Percentiles rank a stretch among this genome's conserved stretches.
Conservation (phyloP, 2,329 filamentous ascomycete species). For the Fusarium nurragi region DNA sequence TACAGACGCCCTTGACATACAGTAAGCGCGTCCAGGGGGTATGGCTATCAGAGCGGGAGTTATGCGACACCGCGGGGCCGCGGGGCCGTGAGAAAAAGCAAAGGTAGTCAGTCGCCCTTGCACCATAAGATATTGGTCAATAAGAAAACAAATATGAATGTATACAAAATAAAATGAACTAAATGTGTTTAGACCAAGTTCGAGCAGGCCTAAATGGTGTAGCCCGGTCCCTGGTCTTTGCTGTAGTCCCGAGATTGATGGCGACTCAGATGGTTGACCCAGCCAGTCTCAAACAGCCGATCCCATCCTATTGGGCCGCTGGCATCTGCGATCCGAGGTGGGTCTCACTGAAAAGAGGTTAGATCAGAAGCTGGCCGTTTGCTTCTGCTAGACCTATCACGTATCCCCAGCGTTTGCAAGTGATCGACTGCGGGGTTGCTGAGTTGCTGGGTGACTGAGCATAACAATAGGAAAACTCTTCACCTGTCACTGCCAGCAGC, state of each 20-base stretch:
- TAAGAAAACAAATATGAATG: too few relatives aligned
- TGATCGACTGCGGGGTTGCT: neutral
- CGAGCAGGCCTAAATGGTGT: too few relatives aligned
- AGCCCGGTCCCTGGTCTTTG: too few relatives aligned
- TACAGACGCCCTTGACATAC: too few relatives aligned
- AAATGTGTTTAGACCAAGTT: neutral
- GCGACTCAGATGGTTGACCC: too few relatives aligned
- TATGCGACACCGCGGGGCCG: neutral
- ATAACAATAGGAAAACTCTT: neutral
- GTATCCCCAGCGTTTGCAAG: neutral
- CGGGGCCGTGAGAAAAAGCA: neutral
- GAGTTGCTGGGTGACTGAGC: neutral
- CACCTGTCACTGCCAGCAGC: too few relatives aligned
- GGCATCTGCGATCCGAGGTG: neutral
- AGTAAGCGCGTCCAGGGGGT: too few relatives aligned
- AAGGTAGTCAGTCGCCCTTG: neutral
- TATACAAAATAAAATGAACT: too few relatives aligned
- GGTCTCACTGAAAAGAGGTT: neutral
- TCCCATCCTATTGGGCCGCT: neutral
- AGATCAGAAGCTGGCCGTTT: too few relatives aligned
- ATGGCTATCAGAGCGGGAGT: neutral
- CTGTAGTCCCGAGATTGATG: neutral
- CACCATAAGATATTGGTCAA: too few relatives aligned
- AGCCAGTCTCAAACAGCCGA: too few relatives aligned
- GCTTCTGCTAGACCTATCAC: too few relatives aligned